phyloP scores from a whole-genome alignment of 1,284 basidiomycete species.

The Peniophora sp. region DNA sequence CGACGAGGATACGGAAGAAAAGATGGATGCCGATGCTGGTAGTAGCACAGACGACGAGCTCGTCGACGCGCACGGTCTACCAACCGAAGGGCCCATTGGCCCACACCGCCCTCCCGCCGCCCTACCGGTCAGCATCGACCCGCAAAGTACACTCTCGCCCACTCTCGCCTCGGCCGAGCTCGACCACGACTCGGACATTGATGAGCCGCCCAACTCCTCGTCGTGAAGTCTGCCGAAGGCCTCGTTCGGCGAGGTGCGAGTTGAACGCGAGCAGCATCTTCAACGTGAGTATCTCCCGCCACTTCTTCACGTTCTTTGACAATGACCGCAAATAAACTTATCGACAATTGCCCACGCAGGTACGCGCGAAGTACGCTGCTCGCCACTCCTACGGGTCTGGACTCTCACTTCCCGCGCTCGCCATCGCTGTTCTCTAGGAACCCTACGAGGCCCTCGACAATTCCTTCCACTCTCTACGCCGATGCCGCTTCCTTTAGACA shows the following conservation, averaged over 20 bases:
- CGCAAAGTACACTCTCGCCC: slow-evolving; percentile 51
- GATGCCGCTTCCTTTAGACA: no score
- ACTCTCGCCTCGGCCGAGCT: slow-evolving; percentile 41
- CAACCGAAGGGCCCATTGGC: slow-evolving; percentile 65
- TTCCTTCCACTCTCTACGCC: slow-evolving; percentile 12
- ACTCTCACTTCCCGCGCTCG: no score
- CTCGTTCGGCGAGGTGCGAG: slow-evolving; percentile 33
- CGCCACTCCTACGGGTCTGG: no score
- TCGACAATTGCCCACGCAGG: no score
- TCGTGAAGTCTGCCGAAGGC: slow-evolving; percentile 41
- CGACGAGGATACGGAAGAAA: slow-evolving; percentile 33
- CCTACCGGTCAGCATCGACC: slow-evolving; percentile 58
- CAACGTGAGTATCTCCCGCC: slow-evolving; percentile 17
- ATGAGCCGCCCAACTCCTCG: slow-evolving; percentile 15
- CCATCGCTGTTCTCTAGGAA: no score
- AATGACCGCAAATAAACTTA: no score
- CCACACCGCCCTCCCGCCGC: slow-evolving; percentile 57
- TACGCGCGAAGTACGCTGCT: no score
- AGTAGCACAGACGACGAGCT: slow-evolving; percentile 60
- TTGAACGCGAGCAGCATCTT: slow-evolving; percentile 9
- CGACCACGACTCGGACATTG: slow-evolving; percentile 30
- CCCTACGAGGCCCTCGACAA: slow-evolving; percentile 19
- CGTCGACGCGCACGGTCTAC: slow-evolving; percentile 60
- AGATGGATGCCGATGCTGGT: slow-evolving; percentile 34
- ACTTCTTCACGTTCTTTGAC: neutral